phyloP scores from a whole-genome alignment of 176 grass and related monocot genomes.

The Phoenix roebelenii region DNA sequence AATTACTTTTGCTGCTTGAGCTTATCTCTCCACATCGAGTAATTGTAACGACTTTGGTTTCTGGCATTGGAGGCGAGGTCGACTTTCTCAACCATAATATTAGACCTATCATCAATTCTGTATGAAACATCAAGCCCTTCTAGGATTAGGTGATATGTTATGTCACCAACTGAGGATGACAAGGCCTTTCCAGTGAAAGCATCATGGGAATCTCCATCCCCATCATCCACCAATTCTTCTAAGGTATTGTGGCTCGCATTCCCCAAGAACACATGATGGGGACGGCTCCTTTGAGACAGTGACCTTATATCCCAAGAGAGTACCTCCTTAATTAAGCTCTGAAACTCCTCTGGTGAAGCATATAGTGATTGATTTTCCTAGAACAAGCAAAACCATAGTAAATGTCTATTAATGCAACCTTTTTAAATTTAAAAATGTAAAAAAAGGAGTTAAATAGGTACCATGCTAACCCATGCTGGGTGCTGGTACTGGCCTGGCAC shows the following conservation, averaged over 20 bases:
- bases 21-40: constrained; percentile 30
- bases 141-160: constrained; percentile 65
- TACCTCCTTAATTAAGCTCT: constrained; percentile 58
- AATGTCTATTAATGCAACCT: no score
- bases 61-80: constrained; percentile 10
- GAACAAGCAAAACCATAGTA: constrained; percentile 8
- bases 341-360: constrained; percentile 53
- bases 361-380: constrained; percentile 61
- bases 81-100: constrained; percentile 50
- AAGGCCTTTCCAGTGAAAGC: neutral
- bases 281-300: constrained; percentile 52
- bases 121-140: constrained; percentile 87
- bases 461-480: no score
- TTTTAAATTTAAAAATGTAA: neutral
- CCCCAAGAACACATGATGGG: constrained; percentile 33
- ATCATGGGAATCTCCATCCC: neutral
- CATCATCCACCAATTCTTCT: constrained; percentile 7
- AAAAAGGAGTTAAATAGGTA: neutral
- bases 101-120: constrained; percentile 39
- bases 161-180: neutral
- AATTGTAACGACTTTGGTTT: constrained; percentile 24
- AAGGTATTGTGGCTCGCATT: neutral
- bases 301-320: constrained; percentile 92
- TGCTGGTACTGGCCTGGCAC: no score
- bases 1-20: neutral